Percentiles rank a stretch among this genome's conserved stretches.
Evolutionary conservation across 495 filamentous ascomycete genomes (phyloP).

Genomic region (Aeminium ludgeri): DNA sequence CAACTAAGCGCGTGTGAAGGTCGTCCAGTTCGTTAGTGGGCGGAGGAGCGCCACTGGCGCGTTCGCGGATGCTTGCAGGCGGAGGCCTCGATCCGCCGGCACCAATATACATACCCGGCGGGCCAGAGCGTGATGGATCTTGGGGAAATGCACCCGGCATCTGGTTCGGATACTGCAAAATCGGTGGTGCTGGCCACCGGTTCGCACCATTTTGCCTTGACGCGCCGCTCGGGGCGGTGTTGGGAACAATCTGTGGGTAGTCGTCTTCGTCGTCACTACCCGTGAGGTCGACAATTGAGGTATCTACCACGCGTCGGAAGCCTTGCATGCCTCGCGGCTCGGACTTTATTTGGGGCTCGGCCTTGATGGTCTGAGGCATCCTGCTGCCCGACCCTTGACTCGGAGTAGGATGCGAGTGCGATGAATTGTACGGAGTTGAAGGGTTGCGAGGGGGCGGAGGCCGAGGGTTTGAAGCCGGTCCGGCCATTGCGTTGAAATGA

Average conservation of each 20-base stretch:
- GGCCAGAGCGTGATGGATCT: background rate
- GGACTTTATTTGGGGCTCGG: background rate
- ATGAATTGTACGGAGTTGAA: too few relatives aligned
- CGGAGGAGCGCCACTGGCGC: too few relatives aligned
- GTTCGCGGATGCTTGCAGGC: background rate
- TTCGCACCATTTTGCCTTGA: background rate
- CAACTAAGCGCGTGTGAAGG: background rate
- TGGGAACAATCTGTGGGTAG: background rate
- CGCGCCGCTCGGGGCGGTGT: background rate
- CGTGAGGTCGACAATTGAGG: slow-evolving; percentile 13
- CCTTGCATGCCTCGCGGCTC: too few relatives aligned
- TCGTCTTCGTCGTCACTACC: slow-evolving; percentile 13
- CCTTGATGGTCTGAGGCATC: too few relatives aligned
- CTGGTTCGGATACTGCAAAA: background rate
- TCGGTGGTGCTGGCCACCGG: slow-evolving; percentile 12
- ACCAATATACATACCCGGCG: too few relatives aligned
- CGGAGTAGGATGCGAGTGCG: background rate
- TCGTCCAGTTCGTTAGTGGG: too few relatives aligned
- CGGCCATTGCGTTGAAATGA: background rate
- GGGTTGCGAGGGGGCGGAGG: too few relatives aligned
- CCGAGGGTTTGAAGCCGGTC: background rate
- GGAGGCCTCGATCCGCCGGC: background rate
- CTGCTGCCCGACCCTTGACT: too few relatives aligned
- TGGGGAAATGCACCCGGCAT: background rate
- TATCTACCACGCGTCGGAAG: background rate